Evolutionary conservation across 768 basidiomycete genomes (phyloP).

Genomic region (Hortiboletus flavorubellus): DNA sequence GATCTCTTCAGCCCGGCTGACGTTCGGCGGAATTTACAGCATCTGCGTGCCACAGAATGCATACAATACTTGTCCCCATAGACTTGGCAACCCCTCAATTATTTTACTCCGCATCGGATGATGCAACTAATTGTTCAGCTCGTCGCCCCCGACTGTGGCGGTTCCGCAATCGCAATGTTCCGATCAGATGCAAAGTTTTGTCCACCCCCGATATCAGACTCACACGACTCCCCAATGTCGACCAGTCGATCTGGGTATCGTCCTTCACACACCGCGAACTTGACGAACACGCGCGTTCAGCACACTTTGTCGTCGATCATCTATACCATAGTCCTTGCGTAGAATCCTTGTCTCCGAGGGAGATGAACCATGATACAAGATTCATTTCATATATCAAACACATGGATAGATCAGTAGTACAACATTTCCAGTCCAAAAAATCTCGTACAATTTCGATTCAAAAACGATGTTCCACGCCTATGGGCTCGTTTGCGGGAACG

Average conservation of each 20-base stretch:
- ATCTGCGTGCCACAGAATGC: neutral
- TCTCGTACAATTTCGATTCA: neutral
- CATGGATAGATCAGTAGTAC: neutral
- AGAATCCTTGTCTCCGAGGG: neutral
- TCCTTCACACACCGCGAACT: neutral
- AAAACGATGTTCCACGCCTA: neutral
- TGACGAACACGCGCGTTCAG: neutral
- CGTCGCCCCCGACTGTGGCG: neutral
- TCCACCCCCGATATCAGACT: neutral
- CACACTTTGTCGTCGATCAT: neutral
- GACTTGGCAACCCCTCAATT: neutral
- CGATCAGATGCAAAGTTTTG: neutral
- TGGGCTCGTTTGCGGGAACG: neutral
- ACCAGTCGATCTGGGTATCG: neutral
- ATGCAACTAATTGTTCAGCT: too few species aligned
- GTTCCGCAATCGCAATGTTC: neutral
- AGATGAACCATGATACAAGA: neutral
- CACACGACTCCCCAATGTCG: conserved; percentile 1
- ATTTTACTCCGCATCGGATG: neutral
- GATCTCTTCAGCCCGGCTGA: neutral
- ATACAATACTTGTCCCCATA: neutral
- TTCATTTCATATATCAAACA: conserved; percentile 1
- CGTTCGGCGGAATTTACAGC: neutral
- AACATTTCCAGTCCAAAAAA: neutral
- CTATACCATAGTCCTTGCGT: neutral